Conservation (phyloP, 352 stramenopile genomes). For the Phytophthora uliginosa region DNA sequence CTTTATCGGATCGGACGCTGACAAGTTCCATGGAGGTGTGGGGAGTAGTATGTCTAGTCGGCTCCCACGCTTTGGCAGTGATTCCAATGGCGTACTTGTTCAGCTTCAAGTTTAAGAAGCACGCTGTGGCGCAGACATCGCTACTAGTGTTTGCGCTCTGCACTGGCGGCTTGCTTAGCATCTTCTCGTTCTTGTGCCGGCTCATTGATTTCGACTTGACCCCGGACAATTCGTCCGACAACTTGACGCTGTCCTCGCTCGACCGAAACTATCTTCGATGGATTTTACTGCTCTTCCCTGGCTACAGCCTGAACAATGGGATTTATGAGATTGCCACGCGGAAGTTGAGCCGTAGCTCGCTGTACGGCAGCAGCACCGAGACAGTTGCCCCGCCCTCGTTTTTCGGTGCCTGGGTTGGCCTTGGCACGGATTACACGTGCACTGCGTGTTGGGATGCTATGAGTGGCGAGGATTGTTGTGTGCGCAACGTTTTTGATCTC, state of each 20-base stretch:
- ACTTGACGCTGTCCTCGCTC: constrained; percentile 66
- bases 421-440: constrained; percentile 54
- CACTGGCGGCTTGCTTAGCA: constrained; percentile 70
- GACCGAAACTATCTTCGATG: constrained; percentile 79
- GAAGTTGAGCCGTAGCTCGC: constrained; percentile 65
- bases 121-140: constrained; percentile 71
- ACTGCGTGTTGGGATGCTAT: constrained; percentile 59
- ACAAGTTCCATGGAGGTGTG: constrained; percentile 45
- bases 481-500: constrained; percentile 62
- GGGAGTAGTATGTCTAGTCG: constrained; percentile 52
- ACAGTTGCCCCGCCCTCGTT: constrained; percentile 55
- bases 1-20: constrained; percentile 49
- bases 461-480: constrained; percentile 51
- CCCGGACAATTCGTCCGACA: constrained; percentile 26
- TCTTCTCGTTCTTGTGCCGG: constrained; percentile 83
- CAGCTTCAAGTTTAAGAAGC: constrained; percentile 67
- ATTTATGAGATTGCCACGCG: constrained; percentile 79
- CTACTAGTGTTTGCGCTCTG: constrained; percentile 71
- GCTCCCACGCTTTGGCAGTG: constrained; percentile 53
- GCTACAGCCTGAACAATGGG: constrained; percentile 75
- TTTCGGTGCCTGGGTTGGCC: constrained; percentile 60
- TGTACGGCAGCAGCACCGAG: constrained; percentile 45
- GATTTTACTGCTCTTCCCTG: constrained; percentile 79
- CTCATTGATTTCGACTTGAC: constrained; percentile 65
- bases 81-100: constrained; percentile 78